phyloP scores from a whole-genome alignment of 1,284 basidiomycete genomes.

The Coniferiporia weirii region DNA sequence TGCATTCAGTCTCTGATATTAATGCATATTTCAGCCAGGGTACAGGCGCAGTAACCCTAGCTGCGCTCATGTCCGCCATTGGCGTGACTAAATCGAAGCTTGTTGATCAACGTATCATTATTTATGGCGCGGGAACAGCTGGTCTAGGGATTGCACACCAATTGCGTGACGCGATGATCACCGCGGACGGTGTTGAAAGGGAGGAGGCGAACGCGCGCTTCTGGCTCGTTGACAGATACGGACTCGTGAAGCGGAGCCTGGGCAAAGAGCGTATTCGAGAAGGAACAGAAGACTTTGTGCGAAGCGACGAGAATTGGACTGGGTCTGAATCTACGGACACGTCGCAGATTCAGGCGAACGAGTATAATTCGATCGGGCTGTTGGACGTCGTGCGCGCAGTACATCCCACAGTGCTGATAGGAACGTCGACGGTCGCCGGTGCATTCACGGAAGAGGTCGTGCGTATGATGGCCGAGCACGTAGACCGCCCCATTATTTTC shows the following conservation, averaged over 20 bases:
- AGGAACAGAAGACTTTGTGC: slow-evolving; percentile 51
- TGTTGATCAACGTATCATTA: slow-evolving; percentile 69
- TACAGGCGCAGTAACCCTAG: slow-evolving; percentile 81
- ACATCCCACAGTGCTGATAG: slow-evolving; percentile 72
- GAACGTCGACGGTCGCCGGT: slow-evolving; percentile 73
- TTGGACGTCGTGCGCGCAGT: slow-evolving; percentile 66
- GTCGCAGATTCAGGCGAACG: slow-evolving; percentile 34
- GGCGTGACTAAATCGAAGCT: slow-evolving; percentile 68
- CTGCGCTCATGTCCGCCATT: slow-evolving; percentile 70
- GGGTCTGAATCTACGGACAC: slow-evolving; percentile 1
- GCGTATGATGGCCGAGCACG: slow-evolving; percentile 60
- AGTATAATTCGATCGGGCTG: slow-evolving; percentile 43
- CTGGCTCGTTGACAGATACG: slow-evolving; percentile 61
- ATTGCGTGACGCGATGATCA: slow-evolving; percentile 70
- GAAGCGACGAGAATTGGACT: slow-evolving; percentile 49
- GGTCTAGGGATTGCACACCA: slow-evolving; percentile 75
- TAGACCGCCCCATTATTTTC: slow-evolving; percentile 74
- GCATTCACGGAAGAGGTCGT: slow-evolving; percentile 80
- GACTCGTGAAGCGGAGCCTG: slow-evolving; percentile 49
- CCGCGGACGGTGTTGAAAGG: slow-evolving; percentile 46
- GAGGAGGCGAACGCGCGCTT: slow-evolving; percentile 62
- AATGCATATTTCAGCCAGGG: slow-evolving; percentile 54
- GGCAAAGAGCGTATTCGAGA: slow-evolving; percentile 44
- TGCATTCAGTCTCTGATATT: not conserved
- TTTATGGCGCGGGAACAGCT: slow-evolving; percentile 80